Base-by-base conservation (phyloP, 2,329 filamentous ascomycete species). In the Paracorniculantispora psalliotae region DNA sequence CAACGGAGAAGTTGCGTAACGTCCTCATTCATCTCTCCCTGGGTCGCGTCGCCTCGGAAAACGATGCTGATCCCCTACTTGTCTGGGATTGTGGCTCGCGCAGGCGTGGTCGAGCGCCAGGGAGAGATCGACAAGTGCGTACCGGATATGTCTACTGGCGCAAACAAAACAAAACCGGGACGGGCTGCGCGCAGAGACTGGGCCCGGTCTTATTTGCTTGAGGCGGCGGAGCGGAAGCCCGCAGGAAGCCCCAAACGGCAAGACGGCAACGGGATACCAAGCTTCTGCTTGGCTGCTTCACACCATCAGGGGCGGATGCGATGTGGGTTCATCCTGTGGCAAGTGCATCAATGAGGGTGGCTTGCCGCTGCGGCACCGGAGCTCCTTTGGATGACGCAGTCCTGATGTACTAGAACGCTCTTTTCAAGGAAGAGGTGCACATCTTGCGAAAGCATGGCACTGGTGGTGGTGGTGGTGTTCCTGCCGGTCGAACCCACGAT, bases 51-150 rank as follows among this genome's bases (percentile, higher is more conserved):
- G 43, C 41, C 43, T 30, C 30, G 19, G 41, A 37, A 55, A 47
- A 39, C 30, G 15, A 47, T 26, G 52, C 47, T 30, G 54, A 57
- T 57, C 54, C 46, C n/a, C 41, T 49, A 49, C 54, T 19, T 25
- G 54, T 39, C 54, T 41, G 19, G 39, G 43, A n/a, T 41, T 55
- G 41, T 33, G 23, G 33, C 15, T 37, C n/a, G 10, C 28, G 26
- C n/a, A n/a, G n/a, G n/a, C n/a, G n/a, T n/a, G n/a, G n/a, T n/a
- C 25, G 23, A 15, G 43, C 43, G 43, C 33, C 33, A 46, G 46
- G 46, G 49, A 28, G 35, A 41, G 50, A 55, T 55, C 52, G 52
- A 19, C 52, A 33, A 10, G 43, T 47, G 52, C 37, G 25, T 53
- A 53, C 50, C 49, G 33, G 49, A 41, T 52, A 28, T 28, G 49